Percentiles rank a stretch among this genome's conserved stretches.
Evolutionary conservation across 192 early-diverging fungal genomes (phyloP).

Genomic region (Podila clonocystis): DNA sequence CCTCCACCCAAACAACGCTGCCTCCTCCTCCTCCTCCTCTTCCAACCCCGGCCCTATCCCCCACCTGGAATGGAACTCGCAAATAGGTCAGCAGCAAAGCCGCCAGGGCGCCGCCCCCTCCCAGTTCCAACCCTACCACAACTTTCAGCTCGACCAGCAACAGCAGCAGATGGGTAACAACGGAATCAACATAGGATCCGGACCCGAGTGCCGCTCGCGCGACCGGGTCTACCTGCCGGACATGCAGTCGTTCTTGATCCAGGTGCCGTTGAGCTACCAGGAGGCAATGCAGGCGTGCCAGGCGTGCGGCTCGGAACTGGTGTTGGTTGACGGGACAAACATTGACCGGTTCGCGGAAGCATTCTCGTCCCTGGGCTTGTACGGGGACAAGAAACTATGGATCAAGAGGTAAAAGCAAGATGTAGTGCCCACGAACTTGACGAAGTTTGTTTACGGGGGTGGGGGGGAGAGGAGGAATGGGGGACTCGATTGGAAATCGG

Average conservation of each 20-base stretch:
- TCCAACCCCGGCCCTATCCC: conserved; percentile 2
- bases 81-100: conserved; percentile 21
- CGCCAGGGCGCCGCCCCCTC: neutral
- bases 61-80: conserved; percentile 43
- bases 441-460: neutral
- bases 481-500: neutral
- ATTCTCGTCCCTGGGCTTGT: conserved; percentile 34
- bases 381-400: conserved; percentile 30
- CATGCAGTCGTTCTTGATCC: conserved; percentile 46
- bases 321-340: conserved; percentile 37
- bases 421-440: too few relatives aligned
- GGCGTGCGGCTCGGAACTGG: conserved; percentile 41
- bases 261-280: conserved; percentile 17
- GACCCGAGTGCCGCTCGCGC: conserved; percentile 11
- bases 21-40: neutral
- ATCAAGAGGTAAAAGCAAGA: conserved; percentile 37
- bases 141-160: conserved; percentile 9
- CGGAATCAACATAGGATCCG: neutral
- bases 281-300: conserved; percentile 34
- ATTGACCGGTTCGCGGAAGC: conserved; percentile 36
- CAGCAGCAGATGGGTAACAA: neutral
- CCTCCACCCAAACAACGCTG: neutral
- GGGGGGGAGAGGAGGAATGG: neutral
- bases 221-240: conserved; percentile 43
- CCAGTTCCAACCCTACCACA: conserved; percentile 16